phyloP scores from a whole-genome alignment of 768 basidiomycete genomes.

The Termitomyces sp. region DNA sequence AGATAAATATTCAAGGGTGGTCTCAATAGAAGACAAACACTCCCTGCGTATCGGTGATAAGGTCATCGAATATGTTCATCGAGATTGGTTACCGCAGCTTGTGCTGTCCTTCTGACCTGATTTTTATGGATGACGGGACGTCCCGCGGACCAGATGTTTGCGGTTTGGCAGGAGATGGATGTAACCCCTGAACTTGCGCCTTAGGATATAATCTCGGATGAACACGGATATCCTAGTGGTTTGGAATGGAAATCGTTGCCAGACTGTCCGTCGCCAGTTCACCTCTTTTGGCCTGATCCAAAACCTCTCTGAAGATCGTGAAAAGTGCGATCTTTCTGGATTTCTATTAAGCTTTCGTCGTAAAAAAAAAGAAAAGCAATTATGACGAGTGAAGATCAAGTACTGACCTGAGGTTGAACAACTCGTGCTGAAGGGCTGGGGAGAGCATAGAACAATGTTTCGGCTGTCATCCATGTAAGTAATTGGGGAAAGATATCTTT shows the following conservation, averaged over 20 bases:
- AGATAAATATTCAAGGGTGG: too few relatives aligned
- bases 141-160: not conserved
- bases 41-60: too few relatives aligned
- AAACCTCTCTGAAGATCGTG: not conserved
- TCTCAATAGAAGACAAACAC: too few relatives aligned
- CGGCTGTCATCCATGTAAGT: slow-evolving; percentile 15
- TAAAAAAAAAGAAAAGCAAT: not conserved
- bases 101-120: too few relatives aligned
- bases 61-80: too few relatives aligned
- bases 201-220: not conserved
- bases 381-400: not conserved
- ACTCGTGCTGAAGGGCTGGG: slow-evolving; percentile 78
- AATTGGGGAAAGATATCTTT: not conserved
- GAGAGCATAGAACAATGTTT: slow-evolving; percentile 71
- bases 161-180: too few relatives aligned
- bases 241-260: not conserved
- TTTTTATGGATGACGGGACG: too few relatives aligned
- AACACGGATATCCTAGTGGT: not conserved
- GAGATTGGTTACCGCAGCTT: too few relatives aligned
- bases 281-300: slow-evolving; percentile 6
- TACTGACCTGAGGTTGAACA: slow-evolving; percentile 60
- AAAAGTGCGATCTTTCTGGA: slow-evolving; percentile 10
- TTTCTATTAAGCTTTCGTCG: slow-evolving; percentile 4
- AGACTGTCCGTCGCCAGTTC: slow-evolving; percentile 8
- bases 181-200: too few relatives aligned